phyloP scores from a whole-genome alignment of 2,329 filamentous ascomycete genomes.

The Raffaelea ambrosiae region DNA sequence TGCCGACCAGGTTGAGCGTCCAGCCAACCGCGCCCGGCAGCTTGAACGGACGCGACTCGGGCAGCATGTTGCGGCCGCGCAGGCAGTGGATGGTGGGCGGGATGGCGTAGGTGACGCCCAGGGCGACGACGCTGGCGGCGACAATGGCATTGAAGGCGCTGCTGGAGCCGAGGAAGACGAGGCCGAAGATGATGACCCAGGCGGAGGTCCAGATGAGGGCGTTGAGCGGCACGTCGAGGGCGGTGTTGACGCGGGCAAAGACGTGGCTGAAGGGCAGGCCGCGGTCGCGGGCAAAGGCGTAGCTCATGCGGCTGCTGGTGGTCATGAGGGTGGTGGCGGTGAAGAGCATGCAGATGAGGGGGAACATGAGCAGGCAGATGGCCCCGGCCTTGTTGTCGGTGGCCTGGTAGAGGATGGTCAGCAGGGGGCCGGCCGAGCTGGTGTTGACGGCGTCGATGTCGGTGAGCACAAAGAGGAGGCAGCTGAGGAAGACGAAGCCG shows the following conservation, averaged over 20 bases:
- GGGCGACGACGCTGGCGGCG: constrained; percentile 35
- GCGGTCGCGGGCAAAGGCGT: constrained; percentile 59
- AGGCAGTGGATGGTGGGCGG: constrained; percentile 62
- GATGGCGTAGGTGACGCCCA: constrained; percentile 66
- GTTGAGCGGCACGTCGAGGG: constrained; percentile 57
- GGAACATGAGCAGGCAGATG: constrained; percentile 59
- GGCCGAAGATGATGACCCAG: constrained; percentile 44
- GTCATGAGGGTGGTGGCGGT: constrained; percentile 57
- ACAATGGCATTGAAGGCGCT: constrained; percentile 51
- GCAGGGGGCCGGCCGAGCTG: constrained; percentile 25
- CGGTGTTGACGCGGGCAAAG: constrained; percentile 53
- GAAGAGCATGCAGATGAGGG: constrained; percentile 55
- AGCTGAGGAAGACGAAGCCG: constrained; percentile 37
- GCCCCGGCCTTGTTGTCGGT: constrained; percentile 53
- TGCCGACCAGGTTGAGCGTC: constrained; percentile 34
- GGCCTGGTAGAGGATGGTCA: constrained; percentile 44
- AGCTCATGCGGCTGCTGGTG: constrained; percentile 47
- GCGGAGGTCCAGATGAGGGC: constrained; percentile 48
- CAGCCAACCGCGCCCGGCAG: constrained; percentile 27
- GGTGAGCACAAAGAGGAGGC: constrained; percentile 55
- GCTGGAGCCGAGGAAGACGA: constrained; percentile 51
- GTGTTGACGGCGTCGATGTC: constrained; percentile 42
- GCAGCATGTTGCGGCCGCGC: constrained; percentile 57
- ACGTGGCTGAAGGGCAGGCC: constrained; percentile 54
- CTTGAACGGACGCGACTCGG: constrained; percentile 32